Conservation (phyloP, 305 asterid genomes). For the Rubia balearica region DNA sequence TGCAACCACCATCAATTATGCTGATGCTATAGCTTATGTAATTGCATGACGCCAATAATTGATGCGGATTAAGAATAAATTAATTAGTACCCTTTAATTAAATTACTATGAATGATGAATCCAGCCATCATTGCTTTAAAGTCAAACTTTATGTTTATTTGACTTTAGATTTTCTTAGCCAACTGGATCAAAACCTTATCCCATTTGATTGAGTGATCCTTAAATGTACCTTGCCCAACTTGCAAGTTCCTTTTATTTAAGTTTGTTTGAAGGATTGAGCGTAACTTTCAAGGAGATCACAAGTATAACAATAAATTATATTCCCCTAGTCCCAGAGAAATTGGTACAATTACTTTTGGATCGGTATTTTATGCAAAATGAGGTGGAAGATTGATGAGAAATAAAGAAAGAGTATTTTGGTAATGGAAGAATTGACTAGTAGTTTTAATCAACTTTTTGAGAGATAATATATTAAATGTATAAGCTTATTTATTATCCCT, state of each 20-base stretch:
- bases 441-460: no score
- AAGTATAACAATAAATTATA: no score
- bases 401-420: no score
- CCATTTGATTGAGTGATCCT: not conserved
- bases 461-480: no score
- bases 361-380: no score
- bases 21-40: slow-evolving; percentile 9
- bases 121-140: slow-evolving; percentile 16
- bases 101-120: not conserved
- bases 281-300: no score
- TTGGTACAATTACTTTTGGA: no score
- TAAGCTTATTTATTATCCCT: no score
- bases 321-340: no score
- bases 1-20: slow-evolving; percentile 15
- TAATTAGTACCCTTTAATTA: not conserved
- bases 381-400: no score
- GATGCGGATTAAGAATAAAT: not conserved
- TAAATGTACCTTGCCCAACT: slow-evolving; percentile 7
- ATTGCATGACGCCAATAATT: slow-evolving; percentile 1
- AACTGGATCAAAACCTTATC: slow-evolving; percentile 7
- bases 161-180: slow-evolving; percentile 16
- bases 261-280: no score
- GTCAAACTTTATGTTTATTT: slow-evolving; percentile 19
- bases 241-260: not conserved
- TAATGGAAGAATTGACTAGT: no score